These are phyloP conservation scores for Hymenoscyphus salicellus DNA, from an alignment of 2,329 filamentous ascomycete genomes.

Conservation along the genomic window DNA sequence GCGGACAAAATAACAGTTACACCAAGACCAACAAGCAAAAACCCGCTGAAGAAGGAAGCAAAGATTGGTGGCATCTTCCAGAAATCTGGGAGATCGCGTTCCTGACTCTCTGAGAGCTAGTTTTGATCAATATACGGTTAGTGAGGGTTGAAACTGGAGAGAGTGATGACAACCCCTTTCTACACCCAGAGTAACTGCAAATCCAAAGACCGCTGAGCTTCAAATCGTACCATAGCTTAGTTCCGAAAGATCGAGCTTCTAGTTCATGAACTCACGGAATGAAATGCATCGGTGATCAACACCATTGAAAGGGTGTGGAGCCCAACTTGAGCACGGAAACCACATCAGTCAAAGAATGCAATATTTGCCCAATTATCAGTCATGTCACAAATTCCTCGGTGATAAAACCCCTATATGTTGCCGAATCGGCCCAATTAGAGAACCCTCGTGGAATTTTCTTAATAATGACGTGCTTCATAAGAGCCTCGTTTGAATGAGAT, in stretches of 20 bases:
- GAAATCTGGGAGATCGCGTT: conserved; percentile 64
- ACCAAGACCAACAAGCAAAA: conserved; percentile 68
- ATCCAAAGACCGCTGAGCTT: conserved; percentile 69
- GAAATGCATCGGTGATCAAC: conserved; percentile 73
- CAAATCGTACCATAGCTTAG: background rate
- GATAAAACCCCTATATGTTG: background rate
- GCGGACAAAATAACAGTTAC: conserved; percentile 72
- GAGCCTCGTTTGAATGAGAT: background rate
- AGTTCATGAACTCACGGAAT: conserved; percentile 54
- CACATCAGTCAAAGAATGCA: too few species aligned
- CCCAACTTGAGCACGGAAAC: conserved; percentile 47
- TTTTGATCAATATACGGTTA: conserved; percentile 47
- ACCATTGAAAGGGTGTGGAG: conserved; percentile 70
- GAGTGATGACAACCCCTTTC: background rate
- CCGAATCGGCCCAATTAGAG: background rate
- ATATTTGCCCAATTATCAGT: too few species aligned
- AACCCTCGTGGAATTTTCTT: background rate
- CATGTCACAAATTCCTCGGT: background rate
- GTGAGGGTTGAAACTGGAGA: conserved; percentile 43
- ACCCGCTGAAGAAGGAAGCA: conserved; percentile 78
- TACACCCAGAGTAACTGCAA: conserved; percentile 56
- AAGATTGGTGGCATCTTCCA: conserved; percentile 73
- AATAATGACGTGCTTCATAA: background rate
- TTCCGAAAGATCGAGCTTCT: background rate
- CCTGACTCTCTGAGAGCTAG: conserved; percentile 55